Evolutionary conservation across 2,329 filamentous ascomycete genomes (phyloP), one percentile per base, ranked within the genome.

Genomic region (Penicillium sp.): DNA sequence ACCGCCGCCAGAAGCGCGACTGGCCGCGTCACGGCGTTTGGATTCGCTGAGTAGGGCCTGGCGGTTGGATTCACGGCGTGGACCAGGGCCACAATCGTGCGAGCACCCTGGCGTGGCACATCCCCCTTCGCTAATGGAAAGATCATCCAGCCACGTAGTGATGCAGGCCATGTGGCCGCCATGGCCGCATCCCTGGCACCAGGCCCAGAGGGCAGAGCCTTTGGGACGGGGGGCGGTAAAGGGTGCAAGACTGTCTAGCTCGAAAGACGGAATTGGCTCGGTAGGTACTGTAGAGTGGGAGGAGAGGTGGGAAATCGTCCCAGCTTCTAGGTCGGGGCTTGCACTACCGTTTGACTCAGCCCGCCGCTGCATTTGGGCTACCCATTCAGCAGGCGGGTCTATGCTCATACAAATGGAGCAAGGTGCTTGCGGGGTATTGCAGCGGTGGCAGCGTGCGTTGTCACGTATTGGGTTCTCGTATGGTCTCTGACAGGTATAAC

Each of bases 111-210:
- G 72, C 6, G 75, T 80, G 2, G 79, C 75, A 65, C 81, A 84
- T 24, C 72, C 74, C 13, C 79, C 80, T 51, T 77, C 74, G 29
- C 69, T 73, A 29, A 72, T 69, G 26, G 71, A 62, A 16, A 71
- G 54, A 42, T 77, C 72, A 14, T 66, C 65, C 44, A 81, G 76
- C 80, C 80, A 83, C 11, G 72, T 70, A 6, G 69, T 70, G 24
- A 82, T 70, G 59, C 81, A 85, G 40, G 74, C 73, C 5, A 74
- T 66, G 58, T 85, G 81, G 2, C 76, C 79, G 31, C 77, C 74
- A 55, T 85, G 81, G 3, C 79, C 78, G 61, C 81, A 85, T 10
- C 76, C 69, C 56, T 80, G 71, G 61, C 81, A 85, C 69, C 74
- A 76, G 4, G 75, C 73, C 74, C 75, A 81, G 16, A 80, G 69